A percentile compares a stretch with the other conserved stretches of the same genome.
Evolutionary conservation across 257 asterid species (phyloP).

Genomic region (Coffea canephora): DNA sequence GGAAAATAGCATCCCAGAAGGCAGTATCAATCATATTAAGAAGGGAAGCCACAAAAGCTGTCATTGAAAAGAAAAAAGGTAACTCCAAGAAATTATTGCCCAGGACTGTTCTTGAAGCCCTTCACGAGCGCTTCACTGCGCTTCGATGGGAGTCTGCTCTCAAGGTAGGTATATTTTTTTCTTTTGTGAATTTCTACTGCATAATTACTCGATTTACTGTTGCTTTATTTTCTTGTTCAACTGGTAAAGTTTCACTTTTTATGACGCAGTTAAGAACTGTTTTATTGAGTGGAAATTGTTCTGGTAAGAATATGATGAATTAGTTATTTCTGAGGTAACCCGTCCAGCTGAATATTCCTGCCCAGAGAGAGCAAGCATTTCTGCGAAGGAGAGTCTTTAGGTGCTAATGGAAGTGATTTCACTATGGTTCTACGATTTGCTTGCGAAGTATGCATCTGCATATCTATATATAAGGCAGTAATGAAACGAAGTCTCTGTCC

Average conservation of each 20-base stretch:
- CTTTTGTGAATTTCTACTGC: not conserved
- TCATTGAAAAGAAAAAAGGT: slow-evolving; percentile 76
- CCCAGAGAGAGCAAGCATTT: no score
- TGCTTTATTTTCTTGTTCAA: not conserved
- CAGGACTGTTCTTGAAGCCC: slow-evolving; percentile 77
- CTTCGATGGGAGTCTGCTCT: slow-evolving; percentile 97
- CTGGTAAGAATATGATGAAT: no score
- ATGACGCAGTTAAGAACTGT: not conserved
- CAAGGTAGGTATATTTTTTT: slow-evolving; percentile 39
- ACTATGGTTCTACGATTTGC: not conserved
- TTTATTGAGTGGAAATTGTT: no score
- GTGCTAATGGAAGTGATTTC: no score
- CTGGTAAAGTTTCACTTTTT: not conserved
- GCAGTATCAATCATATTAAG: slow-evolving; percentile 77
- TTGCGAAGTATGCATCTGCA: not conserved
- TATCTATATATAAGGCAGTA: no score
- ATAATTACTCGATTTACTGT: not conserved
- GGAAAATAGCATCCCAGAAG: slow-evolving; percentile 80
- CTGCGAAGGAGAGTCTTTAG: not conserved
- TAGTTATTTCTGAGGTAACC: no score
- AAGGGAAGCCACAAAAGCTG: slow-evolving; percentile 89
- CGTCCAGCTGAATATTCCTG: no score
- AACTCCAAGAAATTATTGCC: slow-evolving; percentile 69
- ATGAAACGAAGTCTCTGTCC: not conserved
- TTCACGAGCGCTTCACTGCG: slow-evolving; percentile 89